These are phyloP conservation scores for Arthroderma uncinatum DNA, from an alignment of 2,329 filamentous ascomycete genomes.

Conservation along the genomic window DNA sequence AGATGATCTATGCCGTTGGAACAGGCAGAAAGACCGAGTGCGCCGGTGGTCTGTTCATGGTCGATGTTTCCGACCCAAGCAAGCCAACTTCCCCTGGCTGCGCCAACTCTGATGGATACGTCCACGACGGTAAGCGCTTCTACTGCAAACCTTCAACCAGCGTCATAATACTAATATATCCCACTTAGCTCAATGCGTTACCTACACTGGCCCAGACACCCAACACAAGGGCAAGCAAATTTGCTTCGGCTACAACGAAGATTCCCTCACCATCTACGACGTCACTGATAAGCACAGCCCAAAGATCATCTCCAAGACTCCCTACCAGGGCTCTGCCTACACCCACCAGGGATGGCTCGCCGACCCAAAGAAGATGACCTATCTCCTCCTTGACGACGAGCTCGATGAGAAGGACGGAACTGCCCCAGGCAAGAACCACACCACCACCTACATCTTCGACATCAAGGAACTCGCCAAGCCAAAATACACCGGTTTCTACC, in stretches of 20 bases:
- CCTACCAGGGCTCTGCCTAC: constrained; percentile 47
- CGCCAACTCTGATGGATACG: constrained; percentile 46
- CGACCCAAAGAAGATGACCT: constrained; percentile 34
- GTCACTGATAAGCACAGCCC: constrained; percentile 17
- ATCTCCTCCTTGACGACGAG: constrained; percentile 45
- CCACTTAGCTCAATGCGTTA: constrained; percentile 41
- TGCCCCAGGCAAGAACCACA: constrained; percentile 34
- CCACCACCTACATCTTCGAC: constrained; percentile 44
- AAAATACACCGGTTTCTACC: constrained; percentile 36
- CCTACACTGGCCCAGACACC: constrained; percentile 43
- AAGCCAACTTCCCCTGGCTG: constrained; percentile 47
- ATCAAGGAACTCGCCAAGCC: constrained; percentile 36
- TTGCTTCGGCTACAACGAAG: constrained; percentile 46
- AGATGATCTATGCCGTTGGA: constrained; percentile 40
- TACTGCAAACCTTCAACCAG: neutral
- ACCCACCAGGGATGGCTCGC: constrained; percentile 49
- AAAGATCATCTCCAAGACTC: constrained; percentile 42
- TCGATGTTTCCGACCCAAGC: constrained; percentile 44
- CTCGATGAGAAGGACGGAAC: constrained; percentile 38
- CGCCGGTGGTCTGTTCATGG: constrained; percentile 47
- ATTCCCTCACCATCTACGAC: constrained; percentile 19
- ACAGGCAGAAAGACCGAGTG: constrained; percentile 38
- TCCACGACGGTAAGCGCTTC: constrained; percentile 40
- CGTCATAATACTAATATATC: neutral
- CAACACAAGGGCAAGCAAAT: constrained; percentile 42